Evolutionary conservation across 2,329 filamentous ascomycete genomes (phyloP), one percentile per base, ranked within the genome.

Genomic region (Penicillium sp.): DNA sequence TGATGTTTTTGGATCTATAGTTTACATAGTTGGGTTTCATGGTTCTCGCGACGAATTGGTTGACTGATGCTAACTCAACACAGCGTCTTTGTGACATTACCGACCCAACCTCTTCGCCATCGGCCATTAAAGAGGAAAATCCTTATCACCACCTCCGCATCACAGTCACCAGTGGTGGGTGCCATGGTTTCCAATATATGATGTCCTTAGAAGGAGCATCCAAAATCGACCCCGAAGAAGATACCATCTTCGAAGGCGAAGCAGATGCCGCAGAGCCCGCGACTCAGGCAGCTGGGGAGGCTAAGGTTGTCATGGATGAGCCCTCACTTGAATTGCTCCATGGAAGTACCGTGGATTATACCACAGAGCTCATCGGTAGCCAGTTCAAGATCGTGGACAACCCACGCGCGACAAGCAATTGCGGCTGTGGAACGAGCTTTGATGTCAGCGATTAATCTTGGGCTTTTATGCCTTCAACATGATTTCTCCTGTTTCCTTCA

Each of bases 311-410:
- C 21, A 86, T 99, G 69, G 94, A 99, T 70, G 85, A 88, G 62
- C 85, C 91, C 2, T 96, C 92, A 48, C 76, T 99, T 55, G 92
- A 96, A 61, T 75, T 99, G 49, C 76, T 99, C 54, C 92, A 91
- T 70, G 94, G 93, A 9, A 97, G 92, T 77, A 97, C 92, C 71
- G 87, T 99, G 36, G 94, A 99, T 71, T 99, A 92, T 69, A 97
- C 92, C 0, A 94, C 90, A 83, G 94, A 97, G 78, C 79, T 99
- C 75, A 97, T 97, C 69, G 89, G 89, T 24, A 91, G 88, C 67
- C 92, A 97, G 77, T 99, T 99, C 75, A 96, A 96, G 81, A 92
- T 99, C 68, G 87, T 91, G 57, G 92, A 96, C 66, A 99, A 97
- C 69, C 94, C 94, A 0, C 80, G 86, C 39, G 94, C 94, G 4